Conservation (phyloP, 2,329 filamentous ascomycete species). For the Cladobotryum mycophilum region DNA sequence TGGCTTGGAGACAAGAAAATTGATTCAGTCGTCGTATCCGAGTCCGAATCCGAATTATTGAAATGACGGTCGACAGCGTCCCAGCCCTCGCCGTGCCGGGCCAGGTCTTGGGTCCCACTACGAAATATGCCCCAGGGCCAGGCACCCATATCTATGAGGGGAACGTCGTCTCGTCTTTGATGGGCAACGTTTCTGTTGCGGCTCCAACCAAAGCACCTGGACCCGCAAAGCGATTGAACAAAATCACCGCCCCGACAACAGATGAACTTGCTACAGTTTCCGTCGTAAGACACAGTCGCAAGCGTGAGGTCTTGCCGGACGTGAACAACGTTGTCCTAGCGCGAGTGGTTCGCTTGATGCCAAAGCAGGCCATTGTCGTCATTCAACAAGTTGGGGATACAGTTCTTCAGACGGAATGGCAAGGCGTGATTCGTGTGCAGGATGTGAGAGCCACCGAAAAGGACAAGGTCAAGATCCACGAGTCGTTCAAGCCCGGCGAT, state of each 20-base stretch:
- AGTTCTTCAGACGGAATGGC: constrained; percentile 72
- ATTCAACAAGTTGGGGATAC: constrained; percentile 76
- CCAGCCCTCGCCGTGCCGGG: constrained; percentile 70
- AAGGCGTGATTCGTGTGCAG: constrained; percentile 78
- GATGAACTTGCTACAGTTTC: constrained; percentile 48
- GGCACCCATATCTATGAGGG: constrained; percentile 78
- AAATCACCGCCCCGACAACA: constrained; percentile 42
- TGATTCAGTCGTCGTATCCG: background rate
- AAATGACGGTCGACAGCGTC: constrained; percentile 30
- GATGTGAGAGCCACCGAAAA: constrained; percentile 95
- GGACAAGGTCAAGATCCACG: constrained; percentile 84
- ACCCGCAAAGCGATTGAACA: constrained; percentile 53
- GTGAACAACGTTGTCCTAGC: constrained; percentile 77
- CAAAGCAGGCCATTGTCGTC: constrained; percentile 75
- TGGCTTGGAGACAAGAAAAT: background rate
- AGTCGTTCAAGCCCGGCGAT: constrained; percentile 89
- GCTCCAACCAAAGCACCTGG: constrained; percentile 41
- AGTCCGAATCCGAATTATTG: background rate
- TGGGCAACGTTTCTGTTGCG: constrained; percentile 60
- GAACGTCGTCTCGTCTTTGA: constrained; percentile 74
- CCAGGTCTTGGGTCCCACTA: constrained; percentile 64
- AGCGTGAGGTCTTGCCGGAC: constrained; percentile 70
- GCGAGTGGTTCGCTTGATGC: constrained; percentile 77
- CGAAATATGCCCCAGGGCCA: constrained; percentile 64
- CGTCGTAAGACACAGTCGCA: constrained; percentile 43